Evolutionary conservation across 31 red algal species (phyloP).

Genomic region (Asparagopsis taxiformis): DNA sequence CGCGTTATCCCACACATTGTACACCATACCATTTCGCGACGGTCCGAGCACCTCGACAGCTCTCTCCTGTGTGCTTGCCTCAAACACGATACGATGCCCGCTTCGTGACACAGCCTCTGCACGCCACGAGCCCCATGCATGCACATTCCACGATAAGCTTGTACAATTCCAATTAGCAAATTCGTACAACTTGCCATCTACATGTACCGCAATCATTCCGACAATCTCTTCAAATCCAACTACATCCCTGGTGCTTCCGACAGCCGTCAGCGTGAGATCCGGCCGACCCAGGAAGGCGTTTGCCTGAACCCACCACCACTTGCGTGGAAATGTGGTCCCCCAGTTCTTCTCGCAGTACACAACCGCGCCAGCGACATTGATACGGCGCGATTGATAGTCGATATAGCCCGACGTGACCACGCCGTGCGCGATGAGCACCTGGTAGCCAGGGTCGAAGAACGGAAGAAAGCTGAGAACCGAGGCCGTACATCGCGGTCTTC

Average conservation of each 20-base stretch:
- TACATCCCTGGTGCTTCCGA: slow-evolving; percentile 45
- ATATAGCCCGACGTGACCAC: slow-evolving; percentile 54
- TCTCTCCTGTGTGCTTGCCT: slow-evolving; percentile 9
- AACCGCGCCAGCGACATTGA: slow-evolving; percentile 30
- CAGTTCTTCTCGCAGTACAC: slow-evolving; percentile 98
- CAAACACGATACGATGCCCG: slow-evolving; percentile 7
- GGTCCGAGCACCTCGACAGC: slow-evolving; percentile 23
- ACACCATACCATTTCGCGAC: slow-evolving; percentile 16
- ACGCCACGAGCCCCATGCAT: slow-evolving; percentile 11
- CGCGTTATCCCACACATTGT: slow-evolving; percentile 15
- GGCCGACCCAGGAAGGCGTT: slow-evolving; percentile 35
- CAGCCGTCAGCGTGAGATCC: slow-evolving; percentile 45
- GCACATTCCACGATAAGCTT: slow-evolving; percentile 4
- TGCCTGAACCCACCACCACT: slow-evolving; percentile 94
- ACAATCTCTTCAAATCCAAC: slow-evolving; percentile 34
- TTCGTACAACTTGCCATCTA: slow-evolving; percentile 66
- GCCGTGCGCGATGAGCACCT: slow-evolving; percentile 83
- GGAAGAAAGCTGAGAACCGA: slow-evolving; percentile 70
- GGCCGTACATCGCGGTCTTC: slow-evolving; percentile 52
- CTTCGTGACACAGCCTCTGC: slow-evolving; percentile 1
- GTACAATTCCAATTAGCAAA: slow-evolving; percentile 66
- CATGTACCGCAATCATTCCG: slow-evolving; percentile 63
- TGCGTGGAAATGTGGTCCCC: slow-evolving; percentile 76
- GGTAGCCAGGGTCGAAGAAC: slow-evolving; percentile 93
- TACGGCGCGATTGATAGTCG: slow-evolving; percentile 5